phyloP scores from a whole-genome alignment of 2,329 filamentous ascomycete species.

The Aspergillus candidus region DNA sequence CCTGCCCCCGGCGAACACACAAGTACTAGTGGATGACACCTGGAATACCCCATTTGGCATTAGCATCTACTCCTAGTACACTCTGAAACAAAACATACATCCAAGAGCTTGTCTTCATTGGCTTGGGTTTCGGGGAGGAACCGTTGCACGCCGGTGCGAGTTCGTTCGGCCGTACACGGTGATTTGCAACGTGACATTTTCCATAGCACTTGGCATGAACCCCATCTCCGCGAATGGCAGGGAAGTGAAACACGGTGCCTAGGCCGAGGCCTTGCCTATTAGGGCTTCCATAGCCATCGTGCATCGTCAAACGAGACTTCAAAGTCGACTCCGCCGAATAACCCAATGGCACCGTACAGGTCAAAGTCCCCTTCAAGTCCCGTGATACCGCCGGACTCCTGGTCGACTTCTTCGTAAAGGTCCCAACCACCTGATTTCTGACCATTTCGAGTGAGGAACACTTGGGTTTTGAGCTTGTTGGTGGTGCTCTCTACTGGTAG shows the following conservation, averaged over 20 bases:
- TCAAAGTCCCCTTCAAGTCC: slow-evolving; percentile 64
- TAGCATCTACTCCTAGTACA: too few species aligned
- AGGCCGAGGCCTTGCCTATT: background rate
- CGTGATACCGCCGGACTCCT: slow-evolving; percentile 53
- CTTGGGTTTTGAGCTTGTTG: slow-evolving; percentile 39
- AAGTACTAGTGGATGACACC: background rate
- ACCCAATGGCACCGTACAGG: slow-evolving; percentile 54
- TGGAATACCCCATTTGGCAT: too few species aligned
- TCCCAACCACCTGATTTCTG: slow-evolving; percentile 49
- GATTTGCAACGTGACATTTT: background rate
- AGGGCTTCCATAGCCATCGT: slow-evolving; percentile 42
- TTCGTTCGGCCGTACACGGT: too few species aligned
- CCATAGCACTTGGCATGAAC: too few species aligned
- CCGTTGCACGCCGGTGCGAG: too few species aligned
- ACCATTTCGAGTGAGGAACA: slow-evolving; percentile 58
- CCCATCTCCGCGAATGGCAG: too few species aligned
- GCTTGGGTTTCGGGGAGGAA: too few species aligned
- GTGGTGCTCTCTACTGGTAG: slow-evolving; percentile 21
- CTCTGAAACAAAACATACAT: too few species aligned
- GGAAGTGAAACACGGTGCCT: too few species aligned
- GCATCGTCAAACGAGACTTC: slow-evolving; percentile 48
- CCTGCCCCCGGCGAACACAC: too few species aligned
- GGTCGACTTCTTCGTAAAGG: slow-evolving; percentile 55
- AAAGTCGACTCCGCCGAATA: slow-evolving; percentile 58
- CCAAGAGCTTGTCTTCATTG: too few species aligned